phyloP scores from a whole-genome alignment of 768 basidiomycete genomes.

The Auricularia auricula-judae region DNA sequence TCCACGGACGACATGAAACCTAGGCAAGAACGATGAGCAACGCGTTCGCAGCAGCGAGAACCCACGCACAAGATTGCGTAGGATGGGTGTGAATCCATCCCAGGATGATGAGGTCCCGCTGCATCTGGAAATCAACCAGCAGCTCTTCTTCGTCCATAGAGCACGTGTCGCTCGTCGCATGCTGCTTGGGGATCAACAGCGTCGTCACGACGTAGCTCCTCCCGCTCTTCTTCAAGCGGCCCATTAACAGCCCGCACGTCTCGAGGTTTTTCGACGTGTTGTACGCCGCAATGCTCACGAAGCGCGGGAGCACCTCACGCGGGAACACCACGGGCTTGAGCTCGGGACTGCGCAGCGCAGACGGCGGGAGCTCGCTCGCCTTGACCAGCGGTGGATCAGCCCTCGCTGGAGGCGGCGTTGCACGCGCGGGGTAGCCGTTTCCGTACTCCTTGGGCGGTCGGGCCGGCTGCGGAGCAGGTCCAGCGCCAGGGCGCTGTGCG shows the following conservation, averaged over 20 bases:
- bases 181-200: slow-evolving; percentile 79
- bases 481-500: neutral
- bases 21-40: slow-evolving; percentile 14
- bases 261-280: slow-evolving; percentile 75
- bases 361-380: neutral
- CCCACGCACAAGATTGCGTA: slow-evolving; percentile 58
- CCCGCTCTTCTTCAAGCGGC: slow-evolving; percentile 42
- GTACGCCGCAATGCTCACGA: slow-evolving; percentile 62
- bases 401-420: neutral
- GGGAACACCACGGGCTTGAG: slow-evolving; percentile 62
- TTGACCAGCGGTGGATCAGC: slow-evolving; percentile 8
- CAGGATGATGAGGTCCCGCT: slow-evolving; percentile 69
- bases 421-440: slow-evolving; percentile 5
- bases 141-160: slow-evolving; percentile 86
- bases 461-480: neutral
- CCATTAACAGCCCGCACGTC: slow-evolving; percentile 79
- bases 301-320: slow-evolving; percentile 58
- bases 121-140: slow-evolving; percentile 76
- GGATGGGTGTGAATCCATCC: slow-evolving; percentile 97
- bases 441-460: slow-evolving; percentile 9
- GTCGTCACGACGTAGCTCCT: slow-evolving; percentile 65
- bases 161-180: slow-evolving; percentile 84
- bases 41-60: too few species aligned
- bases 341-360: slow-evolving; percentile 18
- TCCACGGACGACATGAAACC: slow-evolving; percentile 94